Percentiles rank a stretch among this genome's conserved stretches.
Evolutionary conservation across 2,329 filamentous ascomycete genomes (phyloP).

Genomic region (Clonostachys rosea): DNA sequence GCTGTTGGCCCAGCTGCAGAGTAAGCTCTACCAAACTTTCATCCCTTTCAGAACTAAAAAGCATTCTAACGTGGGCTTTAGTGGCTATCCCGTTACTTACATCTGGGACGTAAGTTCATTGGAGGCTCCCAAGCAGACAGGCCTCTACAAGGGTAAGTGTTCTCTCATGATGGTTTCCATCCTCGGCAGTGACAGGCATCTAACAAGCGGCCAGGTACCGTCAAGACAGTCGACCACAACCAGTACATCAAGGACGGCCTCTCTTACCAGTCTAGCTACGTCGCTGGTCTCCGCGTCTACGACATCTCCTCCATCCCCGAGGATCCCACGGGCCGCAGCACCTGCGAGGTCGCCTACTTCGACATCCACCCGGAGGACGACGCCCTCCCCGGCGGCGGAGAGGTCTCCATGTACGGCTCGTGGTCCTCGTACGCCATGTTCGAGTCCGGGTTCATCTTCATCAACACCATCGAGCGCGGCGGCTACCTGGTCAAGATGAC

Average conservation of each 20-base stretch:
- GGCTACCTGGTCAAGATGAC: slow-evolving; percentile 34
- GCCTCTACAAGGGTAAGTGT: slow-evolving; percentile 16
- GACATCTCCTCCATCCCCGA: slow-evolving; percentile 25
- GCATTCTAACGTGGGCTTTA: neutral
- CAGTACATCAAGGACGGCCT: slow-evolving; percentile 34
- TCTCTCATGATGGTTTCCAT: no score
- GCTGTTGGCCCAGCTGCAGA: slow-evolving; percentile 23
- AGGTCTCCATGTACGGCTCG: slow-evolving; percentile 32
- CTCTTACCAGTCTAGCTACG: slow-evolving; percentile 46
- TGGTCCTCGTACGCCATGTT: slow-evolving; percentile 46
- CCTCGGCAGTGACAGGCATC: no score
- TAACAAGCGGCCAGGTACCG: slow-evolving; percentile 11
- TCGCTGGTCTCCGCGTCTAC: slow-evolving; percentile 36
- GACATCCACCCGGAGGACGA: slow-evolving; percentile 48
- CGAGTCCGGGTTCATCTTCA: slow-evolving; percentile 40
- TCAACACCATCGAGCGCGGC: slow-evolving; percentile 49
- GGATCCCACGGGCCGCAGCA: slow-evolving; percentile 35
- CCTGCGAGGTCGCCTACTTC: slow-evolving; percentile 44
- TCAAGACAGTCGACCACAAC: neutral
- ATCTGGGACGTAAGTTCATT: slow-evolving; percentile 35
- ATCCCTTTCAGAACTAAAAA: no score
- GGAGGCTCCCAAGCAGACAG: slow-evolving; percentile 18
- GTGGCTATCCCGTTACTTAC: slow-evolving; percentile 22
- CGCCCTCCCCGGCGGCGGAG: slow-evolving; percentile 24
- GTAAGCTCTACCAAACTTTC: no score